Evolutionary conservation across 352 stramenopile species (phyloP), one percentile per base, ranked within the genome.

Genomic region (Phytophthora rubi): DNA sequence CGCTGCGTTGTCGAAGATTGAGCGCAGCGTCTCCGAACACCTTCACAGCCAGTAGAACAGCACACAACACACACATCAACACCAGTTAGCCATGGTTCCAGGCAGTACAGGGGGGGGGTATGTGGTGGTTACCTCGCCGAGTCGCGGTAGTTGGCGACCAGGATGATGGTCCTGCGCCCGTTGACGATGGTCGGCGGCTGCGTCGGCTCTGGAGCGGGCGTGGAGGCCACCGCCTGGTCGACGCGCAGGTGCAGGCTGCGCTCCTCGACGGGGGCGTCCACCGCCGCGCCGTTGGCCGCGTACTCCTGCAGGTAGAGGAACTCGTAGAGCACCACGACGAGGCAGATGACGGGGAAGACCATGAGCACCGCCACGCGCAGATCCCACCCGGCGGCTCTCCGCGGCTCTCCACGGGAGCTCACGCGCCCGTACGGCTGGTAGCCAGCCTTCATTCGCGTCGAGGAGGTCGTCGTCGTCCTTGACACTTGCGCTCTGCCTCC

Each of bases 81-180:
- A 12, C 9, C 33, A 15, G 35, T 52, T n/a, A 57, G 28, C 16
- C 30, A 62, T 26, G 10, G 7, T 0, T 39, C 33, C 12, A 10
- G 6, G 2, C n/a, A 2, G 21, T 49, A 13, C 5, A 39, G 32
- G 61, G 30, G 5, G 47, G 16, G 16, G 13, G 21, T 0, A 6
- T 30, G 32, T 10, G 32, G 32, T 37, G 23, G 52, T 15, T 52
- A 92, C 68, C 87, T 85, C 18, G 76, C 80, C 44, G 85, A 91
- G 67, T 94, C 87, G n/a, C 87, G 83, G 77, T 93, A 94, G 64
- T 93, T 94, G 68, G 87, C 85, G 30, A 93, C 80, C 18, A 94
- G 71, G 39, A 94, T 74, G 76, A 94, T 94, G 45, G 85, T 92
- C 28, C 69, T 76, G n/a, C 87, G 85, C 18, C 76, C 81, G 21